Conservation (phyloP, 2,329 filamentous ascomycete species). For the Penicillium freii region DNA sequence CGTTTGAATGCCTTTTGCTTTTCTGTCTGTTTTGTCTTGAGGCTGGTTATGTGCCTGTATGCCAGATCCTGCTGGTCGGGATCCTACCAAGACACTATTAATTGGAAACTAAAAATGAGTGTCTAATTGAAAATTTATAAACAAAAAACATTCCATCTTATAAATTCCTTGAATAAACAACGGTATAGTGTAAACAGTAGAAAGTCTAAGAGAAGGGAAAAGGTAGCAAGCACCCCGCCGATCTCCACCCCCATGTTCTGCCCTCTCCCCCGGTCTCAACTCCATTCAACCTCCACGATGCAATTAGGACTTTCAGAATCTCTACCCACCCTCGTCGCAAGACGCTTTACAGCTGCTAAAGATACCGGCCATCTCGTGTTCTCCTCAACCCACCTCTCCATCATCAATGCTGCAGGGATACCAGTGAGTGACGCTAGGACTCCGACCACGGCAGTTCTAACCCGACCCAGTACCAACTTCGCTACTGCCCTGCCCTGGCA, state of each 20-base stretch:
- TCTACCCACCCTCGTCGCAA: conserved; percentile 37
- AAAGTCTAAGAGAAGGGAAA: neutral
- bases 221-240: neutral
- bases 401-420: conserved; percentile 34
- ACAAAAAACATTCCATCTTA: neutral
- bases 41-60: neutral
- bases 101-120: neutral
- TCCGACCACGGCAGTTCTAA: neutral
- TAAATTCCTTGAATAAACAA: neutral
- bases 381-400: conserved; percentile 41
- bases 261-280: conserved; percentile 1
- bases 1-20: conserved; percentile 10
- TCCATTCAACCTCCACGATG: conserved; percentile 27
- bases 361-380: conserved; percentile 40
- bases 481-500: conserved; percentile 50
- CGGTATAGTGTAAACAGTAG: neutral
- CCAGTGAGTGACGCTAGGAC: conserved; percentile 29
- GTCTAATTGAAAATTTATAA: neutral
- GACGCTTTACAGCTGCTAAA: conserved; percentile 38
- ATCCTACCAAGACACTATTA: neutral
- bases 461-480: conserved; percentile 44
- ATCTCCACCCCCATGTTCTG: conserved; percentile 10
- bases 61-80: conserved; percentile 10
- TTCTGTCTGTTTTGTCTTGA: neutral
- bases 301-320: conserved; percentile 38